These are phyloP conservation scores for Pseudogymnoascus sp. DNA, from an alignment of 2,329 filamentous ascomycete genomes.

Conservation along the genomic window DNA sequence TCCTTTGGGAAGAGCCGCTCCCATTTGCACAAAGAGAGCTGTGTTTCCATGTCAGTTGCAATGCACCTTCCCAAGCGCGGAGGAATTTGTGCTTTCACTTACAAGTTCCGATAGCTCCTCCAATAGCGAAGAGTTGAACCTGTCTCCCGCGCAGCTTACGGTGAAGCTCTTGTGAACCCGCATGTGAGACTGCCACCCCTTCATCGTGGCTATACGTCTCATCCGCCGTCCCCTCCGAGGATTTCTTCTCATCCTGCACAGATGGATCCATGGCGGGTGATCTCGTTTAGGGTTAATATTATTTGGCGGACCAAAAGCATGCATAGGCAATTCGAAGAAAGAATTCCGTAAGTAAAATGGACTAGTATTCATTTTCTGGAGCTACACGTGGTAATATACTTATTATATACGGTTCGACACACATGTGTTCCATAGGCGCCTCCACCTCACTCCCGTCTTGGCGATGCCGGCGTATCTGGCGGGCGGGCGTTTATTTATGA, in stretches of 20 bases:
- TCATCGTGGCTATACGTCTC: background rate
- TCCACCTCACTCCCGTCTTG: background rate
- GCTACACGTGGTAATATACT: background rate
- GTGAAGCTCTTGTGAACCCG: conserved; percentile 8
- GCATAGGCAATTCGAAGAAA: background rate
- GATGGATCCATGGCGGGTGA: background rate
- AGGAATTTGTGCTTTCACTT: background rate
- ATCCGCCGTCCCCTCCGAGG: background rate
- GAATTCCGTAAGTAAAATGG: background rate
- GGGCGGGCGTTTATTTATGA: background rate
- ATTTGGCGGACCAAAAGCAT: background rate
- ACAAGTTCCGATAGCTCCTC: conserved; percentile 43
- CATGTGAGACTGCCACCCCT: background rate
- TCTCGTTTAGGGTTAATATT: background rate
- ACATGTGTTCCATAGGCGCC: background rate
- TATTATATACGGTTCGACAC: background rate
- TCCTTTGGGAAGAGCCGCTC: conserved; percentile 45
- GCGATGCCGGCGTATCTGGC: background rate
- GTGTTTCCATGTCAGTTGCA: background rate
- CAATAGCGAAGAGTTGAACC: conserved; percentile 19
- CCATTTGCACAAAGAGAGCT: conserved; percentile 51
- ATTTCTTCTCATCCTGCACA: background rate
- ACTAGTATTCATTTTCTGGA: background rate
- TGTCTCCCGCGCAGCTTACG: conserved; percentile 9
- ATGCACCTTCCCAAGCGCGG: background rate